These are phyloP conservation scores for Salix dunnii DNA, from an alignment of 345 rosid genomes.

Conservation along the genomic window DNA sequence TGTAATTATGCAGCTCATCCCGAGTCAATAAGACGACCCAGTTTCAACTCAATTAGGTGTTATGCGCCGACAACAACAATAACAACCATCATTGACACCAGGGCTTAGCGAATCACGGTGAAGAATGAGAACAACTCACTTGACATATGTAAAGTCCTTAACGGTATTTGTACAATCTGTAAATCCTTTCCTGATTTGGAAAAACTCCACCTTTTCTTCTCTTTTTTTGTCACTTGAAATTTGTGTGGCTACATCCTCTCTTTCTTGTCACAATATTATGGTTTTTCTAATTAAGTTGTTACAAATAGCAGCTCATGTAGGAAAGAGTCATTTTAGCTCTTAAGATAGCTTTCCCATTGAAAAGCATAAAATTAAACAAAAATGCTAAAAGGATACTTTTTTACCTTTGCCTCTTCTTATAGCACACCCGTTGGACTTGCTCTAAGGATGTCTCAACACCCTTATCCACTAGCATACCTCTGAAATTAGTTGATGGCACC, in stretches of 20 bases:
- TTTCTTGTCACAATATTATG: background rate
- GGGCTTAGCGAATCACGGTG: slow-evolving; percentile 43
- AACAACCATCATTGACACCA: slow-evolving; percentile 26
- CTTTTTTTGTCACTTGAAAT: slow-evolving; percentile 39
- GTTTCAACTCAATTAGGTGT: slow-evolving; percentile 38
- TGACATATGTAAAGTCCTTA: slow-evolving; percentile 73
- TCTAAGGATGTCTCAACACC: too few relatives aligned
- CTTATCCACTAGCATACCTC: too few relatives aligned
- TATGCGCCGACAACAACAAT: slow-evolving; percentile 25
- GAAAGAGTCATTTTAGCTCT: too few relatives aligned
- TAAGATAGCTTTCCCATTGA: too few relatives aligned
- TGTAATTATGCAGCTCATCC: slow-evolving; percentile 8
- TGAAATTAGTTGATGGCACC: too few relatives aligned
- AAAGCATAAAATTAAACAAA: too few relatives aligned
- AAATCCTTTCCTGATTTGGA: slow-evolving; percentile 28
- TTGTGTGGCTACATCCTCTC: slow-evolving; percentile 16
- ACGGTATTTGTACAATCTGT: slow-evolving; percentile 40
- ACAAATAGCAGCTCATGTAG: too few relatives aligned
- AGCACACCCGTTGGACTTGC: too few relatives aligned
- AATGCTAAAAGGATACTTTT: too few relatives aligned
- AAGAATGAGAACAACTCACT: slow-evolving; percentile 71
- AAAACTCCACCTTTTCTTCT: slow-evolving; percentile 52
- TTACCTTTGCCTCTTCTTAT: too few relatives aligned
- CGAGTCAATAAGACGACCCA: slow-evolving; percentile 14
- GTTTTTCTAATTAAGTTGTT: too few relatives aligned